Evolutionary conservation across 169 alveolate species (phyloP), one percentile per base, ranked within the genome.

Genomic region (Plasmodium fragile): DNA sequence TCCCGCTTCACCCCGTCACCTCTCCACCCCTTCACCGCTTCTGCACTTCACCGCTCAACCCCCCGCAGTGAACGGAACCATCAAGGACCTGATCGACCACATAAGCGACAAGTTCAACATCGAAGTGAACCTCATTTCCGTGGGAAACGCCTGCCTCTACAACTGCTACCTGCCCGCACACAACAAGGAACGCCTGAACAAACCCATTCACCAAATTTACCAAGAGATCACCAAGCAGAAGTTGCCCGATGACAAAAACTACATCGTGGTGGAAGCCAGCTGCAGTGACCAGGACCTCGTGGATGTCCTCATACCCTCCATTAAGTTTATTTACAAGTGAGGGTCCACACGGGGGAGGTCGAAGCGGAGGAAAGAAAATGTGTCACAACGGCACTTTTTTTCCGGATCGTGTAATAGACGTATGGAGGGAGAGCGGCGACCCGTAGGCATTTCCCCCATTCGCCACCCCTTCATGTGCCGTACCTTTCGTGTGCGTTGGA

Each of bases 141-240:
- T 97, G 41, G 99, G 99, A 41, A 96, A 96, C 80, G 96, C 96
- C 13, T 97, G 99, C 72, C 94, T 98, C 30, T 98, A 95, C 96
- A 98, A 98, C 87, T 96, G 98, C 25, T 98, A 95, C 83, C 91
- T 96, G 71, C 97, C 98, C 4, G 95, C 87, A 32, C 97, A 95
- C 93, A 97, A 97, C 92, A 97, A 92, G 34, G 97, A 92, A 82
- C 95, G 99, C 92, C 85, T 83, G 80, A 93, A 81, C 34, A 93
- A 77, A 83, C 96, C 96, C 34, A 81, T 97, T 52, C 98, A 72
- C 28, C 96, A 94, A 55, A 83, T 96, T 22, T 95, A 87, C 69
- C 94, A 52, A 49, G 96, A 95, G 92, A 97, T 95, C 49, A 87
- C 97, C 34, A 83, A 95, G 80, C 95, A 95, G 34, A 59, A 81